A percentile compares a stretch with the other conserved stretches of the same genome.
Evolutionary conservation across 2,329 filamentous ascomycete genomes (phyloP).

Genomic region (Claviceps sp.): DNA sequence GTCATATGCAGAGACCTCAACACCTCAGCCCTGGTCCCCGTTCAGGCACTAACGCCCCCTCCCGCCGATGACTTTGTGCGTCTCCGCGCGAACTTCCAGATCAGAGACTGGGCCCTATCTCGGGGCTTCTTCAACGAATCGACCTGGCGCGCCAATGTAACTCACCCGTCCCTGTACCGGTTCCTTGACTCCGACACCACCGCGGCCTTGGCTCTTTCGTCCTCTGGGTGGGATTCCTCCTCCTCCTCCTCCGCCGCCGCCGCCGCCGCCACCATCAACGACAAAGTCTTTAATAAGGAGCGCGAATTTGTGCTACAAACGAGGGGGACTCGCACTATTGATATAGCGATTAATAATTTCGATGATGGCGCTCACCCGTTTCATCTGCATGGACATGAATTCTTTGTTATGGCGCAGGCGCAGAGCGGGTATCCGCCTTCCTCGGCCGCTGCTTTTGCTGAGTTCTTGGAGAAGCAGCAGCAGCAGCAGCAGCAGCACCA

Average conservation of each 20-base stretch:
- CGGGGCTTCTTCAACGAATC: constrained; percentile 42
- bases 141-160: constrained; percentile 29
- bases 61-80: constrained; percentile 27
- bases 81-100: constrained; percentile 41
- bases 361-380: constrained; percentile 34
- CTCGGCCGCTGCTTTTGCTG: constrained; percentile 10
- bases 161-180: constrained; percentile 22
- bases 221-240: neutral
- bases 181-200: constrained; percentile 14
- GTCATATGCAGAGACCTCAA: constrained; percentile 41
- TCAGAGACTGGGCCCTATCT: constrained; percentile 37
- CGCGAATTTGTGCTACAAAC: constrained; percentile 34
- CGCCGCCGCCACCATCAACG: constrained; percentile 15
- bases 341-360: constrained; percentile 45
- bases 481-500: neutral
- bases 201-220: too few relatives aligned
- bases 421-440: constrained; percentile 21
- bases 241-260: constrained; percentile 3
- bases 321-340: constrained; percentile 37
- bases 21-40: constrained; percentile 29
- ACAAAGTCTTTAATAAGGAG: constrained; percentile 14
- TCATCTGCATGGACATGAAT: constrained; percentile 48
- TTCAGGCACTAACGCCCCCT: constrained; percentile 21
- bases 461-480: constrained; percentile 11
- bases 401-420: constrained; percentile 30